phyloP scores from a whole-genome alignment of 306 rosid species.

The Citrullus mucosospermus region DNA sequence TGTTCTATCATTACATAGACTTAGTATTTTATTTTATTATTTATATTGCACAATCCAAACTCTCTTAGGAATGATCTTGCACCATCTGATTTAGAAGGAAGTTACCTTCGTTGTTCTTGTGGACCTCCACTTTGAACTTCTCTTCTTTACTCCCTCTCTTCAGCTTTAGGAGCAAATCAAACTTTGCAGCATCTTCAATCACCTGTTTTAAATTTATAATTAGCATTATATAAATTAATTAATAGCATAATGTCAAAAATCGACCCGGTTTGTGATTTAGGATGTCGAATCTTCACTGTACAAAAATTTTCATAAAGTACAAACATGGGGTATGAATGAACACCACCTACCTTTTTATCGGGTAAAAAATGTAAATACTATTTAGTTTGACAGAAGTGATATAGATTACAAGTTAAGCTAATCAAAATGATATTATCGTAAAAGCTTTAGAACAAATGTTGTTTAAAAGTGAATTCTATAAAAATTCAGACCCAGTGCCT shows the following conservation, averaged over 20 bases:
- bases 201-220: slow-evolving; percentile 26
- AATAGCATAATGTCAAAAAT: too few relatives aligned
- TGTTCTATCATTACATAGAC: neutral
- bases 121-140: slow-evolving; percentile 51
- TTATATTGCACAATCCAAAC: neutral
- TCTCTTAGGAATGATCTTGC: slow-evolving; percentile 23
- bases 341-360: neutral
- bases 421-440: neutral
- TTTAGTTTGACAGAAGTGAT: neutral
- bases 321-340: neutral
- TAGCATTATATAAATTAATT: too few relatives aligned
- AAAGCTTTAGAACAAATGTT: neutral
- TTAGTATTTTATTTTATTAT: neutral
- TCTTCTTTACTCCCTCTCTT: slow-evolving; percentile 57
- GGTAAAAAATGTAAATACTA: neutral
- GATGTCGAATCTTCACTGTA: neutral
- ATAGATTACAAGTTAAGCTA: neutral
- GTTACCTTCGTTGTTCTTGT: slow-evolving; percentile 45
- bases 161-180: slow-evolving; percentile 39
- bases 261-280: too few relatives aligned
- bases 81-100: slow-evolving; percentile 49
- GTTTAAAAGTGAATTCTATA: neutral
- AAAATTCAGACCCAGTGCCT: neutral
- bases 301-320: neutral
- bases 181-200: slow-evolving; percentile 40